phyloP scores from a whole-genome alignment of 805 yeast genomes.

The Starmerella khaoyaiensis region DNA sequence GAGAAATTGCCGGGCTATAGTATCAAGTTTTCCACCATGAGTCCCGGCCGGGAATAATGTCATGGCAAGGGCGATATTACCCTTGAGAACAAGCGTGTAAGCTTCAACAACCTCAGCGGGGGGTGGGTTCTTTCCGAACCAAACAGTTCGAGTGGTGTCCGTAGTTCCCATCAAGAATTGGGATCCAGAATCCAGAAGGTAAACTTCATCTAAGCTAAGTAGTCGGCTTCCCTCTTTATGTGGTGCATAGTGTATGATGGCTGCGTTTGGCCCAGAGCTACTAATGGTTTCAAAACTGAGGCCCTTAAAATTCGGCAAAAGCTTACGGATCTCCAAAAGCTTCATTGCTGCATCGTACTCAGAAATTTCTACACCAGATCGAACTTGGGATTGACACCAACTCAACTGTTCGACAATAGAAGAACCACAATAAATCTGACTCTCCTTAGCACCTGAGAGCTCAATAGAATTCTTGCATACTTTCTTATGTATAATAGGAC shows the following conservation, averaged over 20 bases:
- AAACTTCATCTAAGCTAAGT: constrained; percentile 56
- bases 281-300: constrained; percentile 63
- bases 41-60: constrained; percentile 66
- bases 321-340: constrained; percentile 34
- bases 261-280: constrained; percentile 64
- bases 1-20: constrained; percentile 67
- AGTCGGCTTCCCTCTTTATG: constrained; percentile 39
- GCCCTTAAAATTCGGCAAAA: constrained; percentile 36
- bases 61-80: constrained; percentile 76
- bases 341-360: constrained; percentile 49
- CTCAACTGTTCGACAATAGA: constrained; percentile 62
- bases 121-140: constrained; percentile 41
- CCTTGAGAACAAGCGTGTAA: constrained; percentile 80
- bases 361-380: constrained; percentile 30
- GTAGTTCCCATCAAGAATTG: constrained; percentile 93
- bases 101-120: constrained; percentile 44
- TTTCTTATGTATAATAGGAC: constrained; percentile 58
- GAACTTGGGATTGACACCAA: constrained; percentile 62
- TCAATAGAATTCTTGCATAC: constrained; percentile 65
- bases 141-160: constrained; percentile 81
- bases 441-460: constrained; percentile 51
- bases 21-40: constrained; percentile 64
- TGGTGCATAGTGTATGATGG: constrained; percentile 66
- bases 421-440: constrained; percentile 76
- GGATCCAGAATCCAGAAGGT: constrained; percentile 79